Conservation (phyloP, 1,284 basidiomycete species). For the Ceratobasidium sp. region DNA sequence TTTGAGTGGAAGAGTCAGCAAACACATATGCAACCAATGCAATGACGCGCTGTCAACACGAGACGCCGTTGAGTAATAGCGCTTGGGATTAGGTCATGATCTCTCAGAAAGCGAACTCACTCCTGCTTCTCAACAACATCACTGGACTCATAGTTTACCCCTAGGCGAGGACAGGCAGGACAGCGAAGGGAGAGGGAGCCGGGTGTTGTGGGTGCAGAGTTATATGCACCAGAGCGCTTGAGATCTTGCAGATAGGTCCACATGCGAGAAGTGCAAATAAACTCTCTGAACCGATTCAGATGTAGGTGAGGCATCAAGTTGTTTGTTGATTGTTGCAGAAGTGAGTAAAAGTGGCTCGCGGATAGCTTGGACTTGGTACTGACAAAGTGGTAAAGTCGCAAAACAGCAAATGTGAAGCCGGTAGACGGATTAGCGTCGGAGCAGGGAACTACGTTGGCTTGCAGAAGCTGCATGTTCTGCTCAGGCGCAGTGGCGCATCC, state of each 20-base stretch:
- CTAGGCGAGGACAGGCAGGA: constrained; percentile 1
- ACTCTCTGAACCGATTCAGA: not conserved
- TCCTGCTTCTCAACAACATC: not conserved
- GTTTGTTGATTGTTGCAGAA: not conserved
- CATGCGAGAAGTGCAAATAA: not conserved
- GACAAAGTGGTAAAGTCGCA: not conserved
- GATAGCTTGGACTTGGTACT: not conserved
- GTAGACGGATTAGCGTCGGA: not conserved
- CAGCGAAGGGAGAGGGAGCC: not conserved
- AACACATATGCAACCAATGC: no score
- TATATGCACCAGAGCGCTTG: not conserved
- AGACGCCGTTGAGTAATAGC: no score
- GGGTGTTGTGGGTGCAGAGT: not conserved
- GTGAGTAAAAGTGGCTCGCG: not conserved
- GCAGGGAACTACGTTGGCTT: not conserved
- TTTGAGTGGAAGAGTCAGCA: no score
- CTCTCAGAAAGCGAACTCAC: not conserved
- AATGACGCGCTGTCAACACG: no score
- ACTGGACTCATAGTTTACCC: not conserved
- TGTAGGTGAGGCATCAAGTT: not conserved
- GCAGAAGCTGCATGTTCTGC: not conserved
- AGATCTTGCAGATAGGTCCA: not conserved
- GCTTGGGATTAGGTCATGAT: no score
- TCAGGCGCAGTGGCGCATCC: not conserved
- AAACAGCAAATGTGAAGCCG: not conserved